Evolutionary conservation across 768 basidiomycete genomes (phyloP), one percentile per base, ranked within the genome.

Genomic region (Mycena indigotica): DNA sequence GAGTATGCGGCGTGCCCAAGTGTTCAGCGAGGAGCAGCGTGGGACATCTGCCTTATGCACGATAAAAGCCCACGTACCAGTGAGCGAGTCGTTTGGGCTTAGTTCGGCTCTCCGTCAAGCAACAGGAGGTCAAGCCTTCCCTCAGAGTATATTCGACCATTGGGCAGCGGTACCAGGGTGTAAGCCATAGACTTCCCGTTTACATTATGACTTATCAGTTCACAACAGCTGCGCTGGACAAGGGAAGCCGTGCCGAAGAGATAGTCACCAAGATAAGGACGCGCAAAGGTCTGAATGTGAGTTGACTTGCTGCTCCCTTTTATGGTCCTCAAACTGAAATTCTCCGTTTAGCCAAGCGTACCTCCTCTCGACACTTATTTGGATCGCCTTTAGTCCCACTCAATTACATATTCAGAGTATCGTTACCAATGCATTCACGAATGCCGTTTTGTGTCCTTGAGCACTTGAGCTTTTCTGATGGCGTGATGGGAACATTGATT

Each of bases 41-140:
- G 81, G 86, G 1, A 95, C 97, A 78, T 98, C 97, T 19, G 95
- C 97, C 59, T 96, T 98, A 93, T 96, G 95, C 87, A 98, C 90
- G 35, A 90, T 99, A 77, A 98, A 97, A 83, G 95, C 95, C 21
- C 93, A 93, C 82, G 82, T 95, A 26, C 93, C 94, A 67, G 91
- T 93, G 70, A 79, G 81, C 70, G 92, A 93, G 75, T 93, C 91
- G 15, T 96, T 97, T 78, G 95, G 96, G 66, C 97, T 98, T 87
- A 98, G 93, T 75, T 92, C 88, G 66, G 95, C 92, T 67, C 87
- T 99, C 53, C 91, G 96, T 64, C 84, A 86, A 72, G 87, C 89
- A 54, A 98, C 97, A 32, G 84, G 84, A 70, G 97, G 97, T 50
- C 95, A 99, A 80, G 97, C 97, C 62, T 98, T 98, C 93, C 95